Evolutionary conservation across 192 early-diverging fungal species (phyloP), one percentile per base, ranked within the genome.

Genomic region (Coemansia sp.): DNA sequence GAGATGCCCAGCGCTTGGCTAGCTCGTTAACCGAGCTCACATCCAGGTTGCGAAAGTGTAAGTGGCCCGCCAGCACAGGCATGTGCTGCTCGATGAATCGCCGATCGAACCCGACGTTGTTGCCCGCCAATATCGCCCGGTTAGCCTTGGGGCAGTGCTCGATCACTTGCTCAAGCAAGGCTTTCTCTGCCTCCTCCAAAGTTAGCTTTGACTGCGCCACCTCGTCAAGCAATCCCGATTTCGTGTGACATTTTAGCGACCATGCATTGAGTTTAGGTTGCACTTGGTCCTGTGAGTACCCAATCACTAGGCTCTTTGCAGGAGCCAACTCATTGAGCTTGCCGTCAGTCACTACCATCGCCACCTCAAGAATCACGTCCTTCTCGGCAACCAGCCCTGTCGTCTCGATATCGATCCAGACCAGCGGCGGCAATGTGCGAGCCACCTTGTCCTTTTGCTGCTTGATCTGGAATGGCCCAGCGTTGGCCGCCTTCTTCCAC

Each of bases 21-120:
- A 96, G 68, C 67, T 97, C 95, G 66, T 96, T 95, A 21, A 97
- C 69, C 0, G 91, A 92, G 62, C 87, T 89, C 6, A 97, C 95
- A 73, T 97, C 95, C 38, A 79, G 68, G 53, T 87, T 88, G 35
- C 94, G 84, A 72, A 94, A 95, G 58, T 94, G 92, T 60, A 96
- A 69, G 53, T 90, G 74, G 1, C 87, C 85, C 2, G 89, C 77
- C 7, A 96, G 50, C 9, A 63, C 45, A 2, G 88, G 89, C 92
- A 95, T 93, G 48, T 93, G 89, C 45, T 87, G 85, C 34, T 85
- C 78, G 57, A 97, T 65, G 57, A 95, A 97, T 53, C 71, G 79
- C 34, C 91, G 89, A 60, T 97, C 95, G 16, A 88, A 88, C 60
- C 94, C 93, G 8, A 96, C 91, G 37, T 90, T 89, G 79, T 93